phyloP scores from a whole-genome alignment of 2,329 filamentous ascomycete genomes.

The Aspergillus vadensis region DNA sequence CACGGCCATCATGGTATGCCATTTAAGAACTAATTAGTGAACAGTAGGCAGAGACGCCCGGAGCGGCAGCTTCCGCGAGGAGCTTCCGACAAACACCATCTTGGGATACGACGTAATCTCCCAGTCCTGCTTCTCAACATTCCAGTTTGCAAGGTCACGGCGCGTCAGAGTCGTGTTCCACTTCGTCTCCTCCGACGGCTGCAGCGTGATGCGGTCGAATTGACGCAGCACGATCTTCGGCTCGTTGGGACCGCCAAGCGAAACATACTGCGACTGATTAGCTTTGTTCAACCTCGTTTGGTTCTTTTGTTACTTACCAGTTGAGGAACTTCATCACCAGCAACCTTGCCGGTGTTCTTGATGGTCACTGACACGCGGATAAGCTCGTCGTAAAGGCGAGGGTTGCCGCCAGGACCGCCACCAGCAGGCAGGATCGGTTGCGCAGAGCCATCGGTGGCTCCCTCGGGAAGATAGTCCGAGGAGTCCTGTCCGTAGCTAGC shows the following conservation, averaged over 20 bases:
- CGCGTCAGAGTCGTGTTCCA: conserved; percentile 73
- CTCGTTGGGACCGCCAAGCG: conserved; percentile 76
- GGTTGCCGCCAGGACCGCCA: conserved; percentile 62
- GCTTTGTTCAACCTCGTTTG: not conserved
- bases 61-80: conserved; percentile 59
- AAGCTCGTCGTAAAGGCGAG: conserved; percentile 54
- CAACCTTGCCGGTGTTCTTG: conserved; percentile 53
- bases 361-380: conserved; percentile 53
- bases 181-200: conserved; percentile 65
- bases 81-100: conserved; percentile 62
- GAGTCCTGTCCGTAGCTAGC: conserved; percentile 56
- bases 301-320: conserved; percentile 34
- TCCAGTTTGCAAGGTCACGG: conserved; percentile 87
- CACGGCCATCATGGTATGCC: too few relatives aligned
- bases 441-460: conserved; percentile 54
- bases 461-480: conserved; percentile 53
- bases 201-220: conserved; percentile 76
- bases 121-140: conserved; percentile 80
- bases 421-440: conserved; percentile 61
- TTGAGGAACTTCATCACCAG: conserved; percentile 57
- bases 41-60: conserved; percentile 37
- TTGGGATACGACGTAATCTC: conserved; percentile 61
- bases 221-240: conserved; percentile 68
- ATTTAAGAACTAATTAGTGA: conserved; percentile 18
- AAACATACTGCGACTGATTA: conserved; percentile 60